Evolutionary conservation across 2,329 filamentous ascomycete genomes (phyloP).

Genomic region (Verticillium tricorpus): DNA sequence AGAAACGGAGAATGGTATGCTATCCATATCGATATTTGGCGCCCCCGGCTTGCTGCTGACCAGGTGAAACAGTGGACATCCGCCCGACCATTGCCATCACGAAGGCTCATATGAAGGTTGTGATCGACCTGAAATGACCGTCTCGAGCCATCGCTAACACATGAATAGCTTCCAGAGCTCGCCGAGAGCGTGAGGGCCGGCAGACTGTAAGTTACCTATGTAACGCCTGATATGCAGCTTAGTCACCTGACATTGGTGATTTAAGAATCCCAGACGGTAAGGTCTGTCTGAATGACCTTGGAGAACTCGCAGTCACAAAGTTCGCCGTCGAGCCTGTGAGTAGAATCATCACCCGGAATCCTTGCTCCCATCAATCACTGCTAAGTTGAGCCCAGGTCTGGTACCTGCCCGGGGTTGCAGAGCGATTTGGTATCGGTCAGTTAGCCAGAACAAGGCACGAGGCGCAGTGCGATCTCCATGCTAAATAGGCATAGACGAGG

Average conservation of each 20-base stretch:
- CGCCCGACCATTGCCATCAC: conserved; percentile 89
- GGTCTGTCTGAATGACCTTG: conserved; percentile 79
- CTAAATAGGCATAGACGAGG: conserved; percentile 61
- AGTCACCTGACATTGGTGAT: not conserved
- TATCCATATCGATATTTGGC: not conserved
- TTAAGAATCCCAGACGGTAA: conserved; percentile 69
- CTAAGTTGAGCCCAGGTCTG: conserved; percentile 46
- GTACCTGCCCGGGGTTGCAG: conserved; percentile 83
- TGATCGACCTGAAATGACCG: conserved; percentile 41
- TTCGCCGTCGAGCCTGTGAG: conserved; percentile 90
- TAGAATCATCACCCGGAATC: conserved; percentile 21
- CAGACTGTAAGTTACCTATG: conserved; percentile 55
- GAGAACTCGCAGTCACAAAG: conserved; percentile 91
- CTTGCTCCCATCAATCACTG: not conserved
- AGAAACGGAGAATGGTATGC: conserved; percentile 62
- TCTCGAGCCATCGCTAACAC: conserved; percentile 4
- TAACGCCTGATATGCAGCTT: not conserved
- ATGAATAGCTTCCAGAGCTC: conserved; percentile 70
- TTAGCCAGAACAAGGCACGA: conserved; percentile 1
- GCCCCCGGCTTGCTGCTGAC: conserved; percentile 34
- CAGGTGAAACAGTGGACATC: conserved; percentile 59
- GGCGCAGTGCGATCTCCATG: not conserved
- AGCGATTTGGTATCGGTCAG: conserved; percentile 83
- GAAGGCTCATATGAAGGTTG: conserved; percentile 81
- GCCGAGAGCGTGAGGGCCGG: conserved; percentile 81